Evolutionary conservation across 1,284 basidiomycete genomes (phyloP).

Genomic region (Neotropicomus parvogracilis): DNA sequence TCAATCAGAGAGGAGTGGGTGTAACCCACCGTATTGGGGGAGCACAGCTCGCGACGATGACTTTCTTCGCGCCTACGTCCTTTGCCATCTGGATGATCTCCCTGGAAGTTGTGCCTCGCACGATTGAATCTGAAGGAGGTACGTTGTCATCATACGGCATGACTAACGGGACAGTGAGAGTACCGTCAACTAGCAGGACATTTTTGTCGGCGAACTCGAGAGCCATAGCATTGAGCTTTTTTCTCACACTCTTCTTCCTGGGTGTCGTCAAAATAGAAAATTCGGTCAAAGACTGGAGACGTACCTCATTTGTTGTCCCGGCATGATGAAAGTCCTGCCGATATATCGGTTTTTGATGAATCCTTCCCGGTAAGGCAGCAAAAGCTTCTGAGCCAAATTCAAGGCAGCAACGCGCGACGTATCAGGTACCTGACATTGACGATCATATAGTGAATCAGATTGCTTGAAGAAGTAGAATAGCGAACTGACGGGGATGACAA

Average conservation of each 20-base stretch:
- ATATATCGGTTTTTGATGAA: slow-evolving; percentile 99
- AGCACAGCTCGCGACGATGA: slow-evolving; percentile 96
- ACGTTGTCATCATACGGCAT: not conserved
- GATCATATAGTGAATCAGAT: slow-evolving; percentile 7
- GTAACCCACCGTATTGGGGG: slow-evolving; percentile 79
- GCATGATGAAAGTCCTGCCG: slow-evolving; percentile 99
- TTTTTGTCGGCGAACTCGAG: slow-evolving; percentile 92
- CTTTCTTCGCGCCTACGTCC: slow-evolving; percentile 97
- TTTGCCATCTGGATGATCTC: slow-evolving; percentile 99
- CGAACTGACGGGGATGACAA: slow-evolving; percentile 86
- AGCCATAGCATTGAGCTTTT: slow-evolving; percentile 99
- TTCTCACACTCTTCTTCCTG: slow-evolving; percentile 91
- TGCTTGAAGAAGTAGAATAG: not conserved
- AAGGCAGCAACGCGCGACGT: slow-evolving; percentile 95
- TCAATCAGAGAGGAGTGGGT: not conserved
- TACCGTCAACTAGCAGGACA: slow-evolving; percentile 94
- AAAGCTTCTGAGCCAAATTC: slow-evolving; percentile 89
- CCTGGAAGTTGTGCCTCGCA: slow-evolving; percentile 96
- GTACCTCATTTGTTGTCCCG: slow-evolving; percentile 89
- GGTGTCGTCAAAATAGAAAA: slow-evolving; percentile 7
- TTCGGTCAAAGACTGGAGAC: not conserved
- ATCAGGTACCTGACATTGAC: slow-evolving; percentile 72
- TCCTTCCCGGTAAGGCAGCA: slow-evolving; percentile 94
- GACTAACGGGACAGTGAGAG: slow-evolving; percentile 1
- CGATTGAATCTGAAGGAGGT: slow-evolving; percentile 80